Percentiles rank a stretch among this genome's conserved stretches.
Conservation (phyloP, 352 stramenopile genomes). For the Phytophthora pini region DNA sequence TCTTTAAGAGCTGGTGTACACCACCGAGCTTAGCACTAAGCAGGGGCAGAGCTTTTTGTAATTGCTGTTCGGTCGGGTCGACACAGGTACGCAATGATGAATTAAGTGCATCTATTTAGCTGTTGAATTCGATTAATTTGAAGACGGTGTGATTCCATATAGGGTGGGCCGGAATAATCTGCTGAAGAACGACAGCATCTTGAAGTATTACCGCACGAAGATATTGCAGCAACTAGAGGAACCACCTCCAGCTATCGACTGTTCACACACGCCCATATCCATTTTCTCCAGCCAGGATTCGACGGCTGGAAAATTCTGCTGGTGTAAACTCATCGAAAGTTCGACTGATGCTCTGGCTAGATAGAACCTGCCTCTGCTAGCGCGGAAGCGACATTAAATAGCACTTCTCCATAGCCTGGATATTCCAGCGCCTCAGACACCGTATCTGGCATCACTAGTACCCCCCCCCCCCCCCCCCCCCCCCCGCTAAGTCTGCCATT, state of each 20-base stretch:
- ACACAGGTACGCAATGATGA: neutral
- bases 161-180: neutral
- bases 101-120: neutral
- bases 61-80: neutral
- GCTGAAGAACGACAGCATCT: neutral
- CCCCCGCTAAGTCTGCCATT: constrained; percentile 11
- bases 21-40: neutral
- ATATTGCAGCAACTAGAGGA: constrained; percentile 3
- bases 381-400: constrained; percentile 6
- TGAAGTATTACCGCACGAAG: constrained; percentile 2
- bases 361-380: neutral
- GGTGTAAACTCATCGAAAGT: neutral
- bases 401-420: constrained; percentile 17
- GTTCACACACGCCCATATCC: neutral
- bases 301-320: neutral
- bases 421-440: constrained; percentile 12
- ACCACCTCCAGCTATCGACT: constrained; percentile 1
- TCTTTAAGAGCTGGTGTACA: neutral
- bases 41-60: constrained; percentile 1
- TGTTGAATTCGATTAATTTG: neutral
- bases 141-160: constrained; percentile 1
- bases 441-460: constrained; percentile 15
- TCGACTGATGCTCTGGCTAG: neutral
- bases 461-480: too few relatives aligned
- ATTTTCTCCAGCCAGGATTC: neutral